These are phyloP conservation scores for Nannizziopsis barbatae DNA, from an alignment of 2,329 filamentous ascomycete species.

Conservation along the genomic window DNA sequence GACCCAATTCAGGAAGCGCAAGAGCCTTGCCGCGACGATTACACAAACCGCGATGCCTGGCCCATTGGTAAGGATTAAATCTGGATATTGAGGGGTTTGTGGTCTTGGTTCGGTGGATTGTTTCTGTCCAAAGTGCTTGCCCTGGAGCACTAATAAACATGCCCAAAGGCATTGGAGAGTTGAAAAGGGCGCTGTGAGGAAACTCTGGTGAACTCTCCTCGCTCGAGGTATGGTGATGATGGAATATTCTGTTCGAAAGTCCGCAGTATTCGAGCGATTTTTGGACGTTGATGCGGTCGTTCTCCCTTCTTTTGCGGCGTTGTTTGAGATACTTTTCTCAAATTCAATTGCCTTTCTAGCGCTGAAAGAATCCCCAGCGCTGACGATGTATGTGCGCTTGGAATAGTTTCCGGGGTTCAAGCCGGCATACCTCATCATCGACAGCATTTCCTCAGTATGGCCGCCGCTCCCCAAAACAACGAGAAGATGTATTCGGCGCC, in stretches of 20 bases:
- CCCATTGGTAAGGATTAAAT: conserved; percentile 74
- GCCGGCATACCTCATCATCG: conserved; percentile 58
- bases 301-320: conserved; percentile 1
- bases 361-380: conserved; percentile 64
- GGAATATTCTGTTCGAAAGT: conserved; percentile 41
- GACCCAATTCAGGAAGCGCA: conserved; percentile 42
- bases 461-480: conserved; percentile 86
- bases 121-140: conserved; percentile 27
- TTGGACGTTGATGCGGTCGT: conserved; percentile 28
- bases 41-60: conserved; percentile 79
- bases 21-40: conserved; percentile 44
- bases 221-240: conserved; percentile 63
- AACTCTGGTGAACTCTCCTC: conserved; percentile 68
- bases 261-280: conserved; percentile 5
- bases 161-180: conserved; percentile 54
- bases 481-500: conserved; percentile 45
- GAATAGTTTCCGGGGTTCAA: conserved; percentile 38
- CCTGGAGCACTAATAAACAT: conserved; percentile 47
- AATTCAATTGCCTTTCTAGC: conserved; percentile 53
- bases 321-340: conserved; percentile 35
- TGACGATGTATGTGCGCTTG: conserved; percentile 71
- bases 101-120: conserved; percentile 17
- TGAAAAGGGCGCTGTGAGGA: conserved; percentile 60
- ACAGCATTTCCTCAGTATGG: conserved; percentile 89
- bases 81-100: conserved; percentile 43